Conservation (phyloP, 2,329 filamentous ascomycete species). For the Parastagonospora avenae region DNA sequence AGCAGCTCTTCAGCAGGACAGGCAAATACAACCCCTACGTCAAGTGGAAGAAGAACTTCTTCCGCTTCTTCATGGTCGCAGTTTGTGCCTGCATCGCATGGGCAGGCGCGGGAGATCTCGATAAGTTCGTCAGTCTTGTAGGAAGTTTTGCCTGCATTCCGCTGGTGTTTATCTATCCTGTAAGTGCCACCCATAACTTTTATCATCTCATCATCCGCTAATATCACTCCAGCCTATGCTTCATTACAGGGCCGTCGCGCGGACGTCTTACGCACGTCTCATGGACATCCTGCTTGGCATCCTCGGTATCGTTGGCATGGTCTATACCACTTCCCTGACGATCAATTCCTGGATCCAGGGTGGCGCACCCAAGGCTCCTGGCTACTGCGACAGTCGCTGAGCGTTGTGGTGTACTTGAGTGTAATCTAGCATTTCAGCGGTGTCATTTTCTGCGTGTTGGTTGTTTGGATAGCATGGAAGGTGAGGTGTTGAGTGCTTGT, state of each 20-base stretch:
- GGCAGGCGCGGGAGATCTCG: slow-evolving; percentile 88
- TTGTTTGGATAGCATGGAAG: not conserved
- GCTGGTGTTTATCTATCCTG: slow-evolving; percentile 95
- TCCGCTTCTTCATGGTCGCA: slow-evolving; percentile 90
- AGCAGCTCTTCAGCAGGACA: slow-evolving; percentile 88
- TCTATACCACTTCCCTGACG: slow-evolving; percentile 87
- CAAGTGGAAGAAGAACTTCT: slow-evolving; percentile 99
- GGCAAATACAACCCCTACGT: slow-evolving; percentile 98
- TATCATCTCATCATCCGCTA: slow-evolving; percentile 25
- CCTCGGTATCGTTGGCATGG: slow-evolving; percentile 86
- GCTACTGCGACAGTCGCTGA: slow-evolving; percentile 63
- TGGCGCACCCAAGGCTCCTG: slow-evolving; percentile 57
- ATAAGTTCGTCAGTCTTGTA: slow-evolving; percentile 96
- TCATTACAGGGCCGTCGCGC: slow-evolving; percentile 81
- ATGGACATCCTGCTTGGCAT: slow-evolving; percentile 78
- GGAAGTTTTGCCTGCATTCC: slow-evolving; percentile 98
- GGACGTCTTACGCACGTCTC: slow-evolving; percentile 67
- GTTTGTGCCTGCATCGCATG: slow-evolving; percentile 87
- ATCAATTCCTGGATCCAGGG: slow-evolving; percentile 82
- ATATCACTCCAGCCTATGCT: slow-evolving; percentile 73
- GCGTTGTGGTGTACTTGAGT: not conserved
- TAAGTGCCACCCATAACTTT: slow-evolving; percentile 58
- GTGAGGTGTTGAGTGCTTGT: not conserved
- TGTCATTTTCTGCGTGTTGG: not conserved
- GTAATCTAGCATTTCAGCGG: not conserved